These are phyloP conservation scores for Gynochthodes officinalis DNA, from an alignment of 257 asterid species.

Conservation along the genomic window DNA sequence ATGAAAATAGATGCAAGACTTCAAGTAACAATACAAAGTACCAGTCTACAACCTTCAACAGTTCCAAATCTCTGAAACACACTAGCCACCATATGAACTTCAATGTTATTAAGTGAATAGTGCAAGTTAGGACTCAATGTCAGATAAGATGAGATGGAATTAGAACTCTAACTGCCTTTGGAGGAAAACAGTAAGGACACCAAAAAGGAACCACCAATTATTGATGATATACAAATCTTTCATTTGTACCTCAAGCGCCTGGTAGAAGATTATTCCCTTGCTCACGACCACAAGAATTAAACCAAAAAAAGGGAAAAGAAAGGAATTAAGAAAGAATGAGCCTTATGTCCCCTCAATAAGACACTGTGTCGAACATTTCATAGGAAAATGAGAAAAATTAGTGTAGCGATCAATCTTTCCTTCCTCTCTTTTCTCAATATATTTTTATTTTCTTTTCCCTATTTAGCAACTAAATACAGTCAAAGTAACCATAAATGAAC, in stretches of 20 bases:
- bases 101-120: background rate
- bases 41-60: background rate
- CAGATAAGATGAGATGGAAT: background rate
- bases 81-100: background rate
- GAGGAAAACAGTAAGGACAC: background rate
- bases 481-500: background rate
- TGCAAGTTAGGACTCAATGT: background rate
- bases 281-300: no score
- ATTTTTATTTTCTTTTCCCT: background rate
- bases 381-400: background rate
- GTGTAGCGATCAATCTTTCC: background rate
- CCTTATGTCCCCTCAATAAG: background rate
- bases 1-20: background rate
- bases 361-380: background rate
- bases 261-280: background rate
- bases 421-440: background rate
- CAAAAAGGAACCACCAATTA: background rate
- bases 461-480: background rate
- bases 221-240: background rate
- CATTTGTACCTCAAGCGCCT: background rate
- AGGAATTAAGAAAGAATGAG: background rate
- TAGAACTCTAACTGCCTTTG: background rate
- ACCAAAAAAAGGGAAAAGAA: no score
- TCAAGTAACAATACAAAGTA: background rate
- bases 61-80: background rate